Percentiles rank a stretch among this genome's conserved stretches.
Conservation (phyloP, 1,284 basidiomycete genomes). For the Testicularia cyperi region DNA sequence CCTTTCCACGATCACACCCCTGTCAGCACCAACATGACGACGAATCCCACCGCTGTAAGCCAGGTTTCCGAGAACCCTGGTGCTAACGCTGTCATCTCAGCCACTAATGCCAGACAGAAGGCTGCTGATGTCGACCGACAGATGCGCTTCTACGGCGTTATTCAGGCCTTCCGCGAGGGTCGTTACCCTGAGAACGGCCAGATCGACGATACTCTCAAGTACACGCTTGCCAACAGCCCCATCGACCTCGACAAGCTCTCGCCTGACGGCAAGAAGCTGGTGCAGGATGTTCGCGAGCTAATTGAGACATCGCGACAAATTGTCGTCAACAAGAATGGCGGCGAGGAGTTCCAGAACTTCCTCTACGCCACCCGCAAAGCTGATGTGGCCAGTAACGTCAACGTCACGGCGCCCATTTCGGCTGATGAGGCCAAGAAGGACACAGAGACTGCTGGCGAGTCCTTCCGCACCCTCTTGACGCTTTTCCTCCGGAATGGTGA, state of each 20-base stretch:
- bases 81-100: constrained; percentile 30
- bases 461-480: constrained; percentile 52
- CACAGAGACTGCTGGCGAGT: constrained; percentile 51
- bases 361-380: constrained; percentile 48
- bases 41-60: constrained; percentile 14
- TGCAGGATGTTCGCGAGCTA: constrained; percentile 49
- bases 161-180: constrained; percentile 55
- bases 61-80: constrained; percentile 40
- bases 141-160: constrained; percentile 53
- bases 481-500: constrained; percentile 57
- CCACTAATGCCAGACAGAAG: constrained; percentile 28
- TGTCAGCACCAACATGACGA: constrained; percentile 44
- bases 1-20: neutral
- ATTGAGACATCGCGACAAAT: constrained; percentile 48
- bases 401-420: constrained; percentile 37
- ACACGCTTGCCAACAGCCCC: constrained; percentile 45
- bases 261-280: constrained; percentile 50
- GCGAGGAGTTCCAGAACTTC: constrained; percentile 57
- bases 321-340: constrained; percentile 52
- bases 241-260: constrained; percentile 49
- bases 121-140: constrained; percentile 51
- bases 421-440: constrained; percentile 51
- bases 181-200: constrained; percentile 56
- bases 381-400: constrained; percentile 33
- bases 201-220: constrained; percentile 50